phyloP scores from a whole-genome alignment of 805 yeast species.

The Komagataella kurtzmanii region DNA sequence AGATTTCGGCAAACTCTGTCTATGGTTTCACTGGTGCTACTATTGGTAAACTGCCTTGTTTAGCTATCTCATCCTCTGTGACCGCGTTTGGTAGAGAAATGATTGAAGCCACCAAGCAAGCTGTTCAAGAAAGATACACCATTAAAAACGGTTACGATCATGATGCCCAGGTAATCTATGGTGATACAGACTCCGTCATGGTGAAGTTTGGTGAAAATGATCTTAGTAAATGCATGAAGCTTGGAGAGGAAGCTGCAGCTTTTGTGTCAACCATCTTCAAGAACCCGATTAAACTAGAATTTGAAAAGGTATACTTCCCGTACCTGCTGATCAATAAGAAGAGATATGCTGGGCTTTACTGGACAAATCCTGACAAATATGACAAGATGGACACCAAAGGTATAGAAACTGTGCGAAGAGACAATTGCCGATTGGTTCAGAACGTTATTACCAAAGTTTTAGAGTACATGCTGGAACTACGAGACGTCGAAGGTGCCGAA shows the following conservation, averaged over 20 bases:
- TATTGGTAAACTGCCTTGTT: constrained; percentile 90
- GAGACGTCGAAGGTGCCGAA: constrained; percentile 80
- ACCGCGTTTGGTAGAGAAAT: constrained; percentile 94
- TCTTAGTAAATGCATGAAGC: constrained; percentile 69
- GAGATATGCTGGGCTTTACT: constrained; percentile 91
- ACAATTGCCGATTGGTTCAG: constrained; percentile 89
- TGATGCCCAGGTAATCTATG: constrained; percentile 88
- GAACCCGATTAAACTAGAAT: constrained; percentile 86
- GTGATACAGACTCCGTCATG: constrained; percentile 99
- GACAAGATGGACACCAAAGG: constrained; percentile 99
- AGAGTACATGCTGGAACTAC: constrained; percentile 70
- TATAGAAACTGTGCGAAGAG: constrained; percentile 96
- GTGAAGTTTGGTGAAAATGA: constrained; percentile 86
- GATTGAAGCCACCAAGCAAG: constrained; percentile 86
- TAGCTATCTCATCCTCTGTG: constrained; percentile 89
- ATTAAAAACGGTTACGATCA: constrained; percentile 73
- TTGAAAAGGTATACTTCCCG: constrained; percentile 94
- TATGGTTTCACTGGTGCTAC: constrained; percentile 99
- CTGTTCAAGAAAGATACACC: constrained; percentile 69
- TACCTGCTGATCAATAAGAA: constrained; percentile 89
- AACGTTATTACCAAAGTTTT: constrained; percentile 88
- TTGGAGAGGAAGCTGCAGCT: constrained; percentile 92
- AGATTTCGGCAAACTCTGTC: constrained; percentile 95
- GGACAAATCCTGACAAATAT: constrained; percentile 87
- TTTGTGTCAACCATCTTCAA: constrained; percentile 68